phyloP scores from a whole-genome alignment of 1,284 basidiomycete species.

The Leccinum subrobustum region DNA sequence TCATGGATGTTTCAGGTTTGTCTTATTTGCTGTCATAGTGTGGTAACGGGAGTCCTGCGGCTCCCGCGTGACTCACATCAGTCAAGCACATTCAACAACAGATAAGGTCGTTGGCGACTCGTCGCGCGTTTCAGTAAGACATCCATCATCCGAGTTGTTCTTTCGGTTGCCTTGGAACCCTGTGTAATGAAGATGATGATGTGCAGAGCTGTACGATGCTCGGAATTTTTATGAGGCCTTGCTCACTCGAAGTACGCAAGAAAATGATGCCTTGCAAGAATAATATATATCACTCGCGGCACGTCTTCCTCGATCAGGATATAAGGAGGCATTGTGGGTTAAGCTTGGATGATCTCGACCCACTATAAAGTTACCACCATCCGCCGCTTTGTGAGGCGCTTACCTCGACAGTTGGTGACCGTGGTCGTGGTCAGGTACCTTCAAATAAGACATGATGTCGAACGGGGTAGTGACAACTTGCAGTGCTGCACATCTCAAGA shows the following conservation, averaged over 20 bases:
- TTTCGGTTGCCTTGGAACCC: neutral
- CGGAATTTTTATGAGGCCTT: neutral
- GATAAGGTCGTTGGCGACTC: too few relatives aligned
- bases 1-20: neutral
- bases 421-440: neutral
- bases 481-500: neutral
- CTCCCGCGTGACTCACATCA: too few relatives aligned
- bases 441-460: neutral
- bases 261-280: neutral
- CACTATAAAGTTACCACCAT: too few relatives aligned
- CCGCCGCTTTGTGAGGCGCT: neutral
- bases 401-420: neutral
- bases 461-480: neutral
- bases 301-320: too few relatives aligned
- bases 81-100: too few relatives aligned
- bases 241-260: neutral
- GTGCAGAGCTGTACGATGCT: neutral
- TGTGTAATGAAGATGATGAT: neutral
- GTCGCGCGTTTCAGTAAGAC: neutral
- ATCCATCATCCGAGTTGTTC: neutral
- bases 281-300: neutral
- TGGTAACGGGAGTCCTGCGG: too few relatives aligned
- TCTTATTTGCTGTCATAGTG: neutral
- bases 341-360: too few relatives aligned
- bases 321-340: too few relatives aligned